Conservation (phyloP, 2,329 filamentous ascomycete species). For the Emericellopsis atlantica region DNA sequence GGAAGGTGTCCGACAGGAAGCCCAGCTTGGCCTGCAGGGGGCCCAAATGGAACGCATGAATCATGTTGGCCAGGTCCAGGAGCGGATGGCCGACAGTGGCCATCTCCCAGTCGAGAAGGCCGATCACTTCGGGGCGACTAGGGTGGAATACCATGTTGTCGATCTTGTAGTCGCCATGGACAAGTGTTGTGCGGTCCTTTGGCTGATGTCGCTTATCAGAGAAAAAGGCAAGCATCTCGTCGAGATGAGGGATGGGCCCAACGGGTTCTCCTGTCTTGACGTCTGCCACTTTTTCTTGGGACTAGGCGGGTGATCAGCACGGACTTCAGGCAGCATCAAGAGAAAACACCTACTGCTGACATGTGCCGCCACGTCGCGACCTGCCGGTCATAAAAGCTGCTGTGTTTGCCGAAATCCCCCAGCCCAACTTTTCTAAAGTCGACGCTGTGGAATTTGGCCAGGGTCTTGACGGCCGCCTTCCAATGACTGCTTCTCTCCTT, state of each 20-base stretch:
- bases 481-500: slow-evolving; percentile 63
- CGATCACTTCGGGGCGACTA: slow-evolving; percentile 68
- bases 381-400: slow-evolving; percentile 74
- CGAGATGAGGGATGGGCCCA: slow-evolving; percentile 65
- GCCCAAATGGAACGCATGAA: slow-evolving; percentile 8
- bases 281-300: slow-evolving; percentile 59
- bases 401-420: slow-evolving; percentile 51
- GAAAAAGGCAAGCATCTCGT: slow-evolving; percentile 68
- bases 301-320: slow-evolving; percentile 23
- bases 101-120: slow-evolving; percentile 91
- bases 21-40: background rate
- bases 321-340: no score
- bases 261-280: slow-evolving; percentile 58
- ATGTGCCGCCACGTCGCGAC: slow-evolving; percentile 65
- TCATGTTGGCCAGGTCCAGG: slow-evolving; percentile 67
- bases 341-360: background rate
- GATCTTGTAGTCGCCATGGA: slow-evolving; percentile 85
- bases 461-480: slow-evolving; percentile 62
- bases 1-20: background rate
- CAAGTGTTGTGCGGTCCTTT: slow-evolving; percentile 55
- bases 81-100: slow-evolving; percentile 81
- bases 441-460: slow-evolving; percentile 72
- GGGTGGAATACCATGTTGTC: slow-evolving; percentile 73
- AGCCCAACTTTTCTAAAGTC: slow-evolving; percentile 51
- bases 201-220: slow-evolving; percentile 56